Evolutionary conservation across 2,329 filamentous ascomycete species (phyloP).

Genomic region (Cladosporium sp.): DNA sequence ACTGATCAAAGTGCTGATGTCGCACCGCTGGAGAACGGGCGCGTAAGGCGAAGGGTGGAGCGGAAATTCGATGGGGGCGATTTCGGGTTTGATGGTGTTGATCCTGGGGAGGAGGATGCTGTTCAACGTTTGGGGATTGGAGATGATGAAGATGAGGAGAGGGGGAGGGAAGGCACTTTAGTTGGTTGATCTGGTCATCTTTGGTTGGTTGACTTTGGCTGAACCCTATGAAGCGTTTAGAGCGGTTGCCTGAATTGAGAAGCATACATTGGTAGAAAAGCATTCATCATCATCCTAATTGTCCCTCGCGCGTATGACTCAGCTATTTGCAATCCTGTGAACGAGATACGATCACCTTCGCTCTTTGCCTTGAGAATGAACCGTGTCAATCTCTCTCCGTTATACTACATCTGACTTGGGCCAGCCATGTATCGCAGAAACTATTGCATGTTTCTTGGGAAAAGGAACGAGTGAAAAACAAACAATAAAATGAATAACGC

Average conservation of each 20-base stretch:
- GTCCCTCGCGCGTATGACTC: too few relatives aligned
- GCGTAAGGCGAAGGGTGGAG: conserved; percentile 1
- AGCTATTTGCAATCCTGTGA: too few relatives aligned
- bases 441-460: too few relatives aligned
- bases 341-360: too few relatives aligned
- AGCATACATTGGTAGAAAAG: too few relatives aligned
- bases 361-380: too few relatives aligned
- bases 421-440: too few relatives aligned
- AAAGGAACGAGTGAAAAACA: too few relatives aligned
- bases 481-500: too few relatives aligned
- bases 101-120: background rate
- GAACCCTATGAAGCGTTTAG: background rate
- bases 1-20: background rate
- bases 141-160: background rate
- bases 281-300: too few relatives aligned
- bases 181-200: background rate
- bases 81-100: background rate
- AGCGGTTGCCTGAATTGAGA: background rate
- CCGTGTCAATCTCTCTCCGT: too few relatives aligned
- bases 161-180: background rate
- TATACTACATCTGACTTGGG: too few relatives aligned
- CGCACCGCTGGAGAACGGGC: conserved; percentile 1
- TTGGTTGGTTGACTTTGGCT: background rate
- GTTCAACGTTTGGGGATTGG: conserved; percentile 1
- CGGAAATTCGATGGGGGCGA: background rate